Evolutionary conservation across 2,329 filamentous ascomycete genomes (phyloP).

Genomic region (Claviceps humidiphila): DNA sequence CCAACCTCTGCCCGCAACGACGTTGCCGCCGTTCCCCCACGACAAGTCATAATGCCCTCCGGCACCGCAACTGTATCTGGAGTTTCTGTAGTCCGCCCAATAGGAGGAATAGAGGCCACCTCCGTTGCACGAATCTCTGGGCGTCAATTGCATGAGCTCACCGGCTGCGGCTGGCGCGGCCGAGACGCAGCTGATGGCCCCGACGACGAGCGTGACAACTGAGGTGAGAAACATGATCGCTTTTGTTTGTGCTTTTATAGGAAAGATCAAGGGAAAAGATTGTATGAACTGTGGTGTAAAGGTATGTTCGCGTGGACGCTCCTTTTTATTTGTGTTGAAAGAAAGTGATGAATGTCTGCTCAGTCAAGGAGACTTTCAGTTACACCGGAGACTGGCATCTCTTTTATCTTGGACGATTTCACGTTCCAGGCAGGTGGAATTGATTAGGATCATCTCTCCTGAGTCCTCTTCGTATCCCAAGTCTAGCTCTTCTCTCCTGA

Average conservation of each 20-base stretch:
- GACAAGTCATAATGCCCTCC: neutral
- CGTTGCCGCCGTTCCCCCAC: slow-evolving; percentile 36
- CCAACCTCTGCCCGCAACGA: slow-evolving; percentile 47
- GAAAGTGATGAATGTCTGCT: no score
- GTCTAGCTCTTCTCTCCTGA: no score
- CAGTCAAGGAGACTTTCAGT: no score
- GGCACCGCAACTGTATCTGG: neutral
- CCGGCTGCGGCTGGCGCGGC: neutral
- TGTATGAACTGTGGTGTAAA: no score
- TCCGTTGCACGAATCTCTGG: neutral
- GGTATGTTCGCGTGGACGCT: no score
- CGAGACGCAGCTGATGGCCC: neutral
- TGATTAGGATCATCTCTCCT: no score
- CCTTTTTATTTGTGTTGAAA: no score
- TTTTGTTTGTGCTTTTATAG: neutral
- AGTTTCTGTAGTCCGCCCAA: neutral
- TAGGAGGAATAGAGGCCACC: neutral
- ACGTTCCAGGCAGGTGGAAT: no score
- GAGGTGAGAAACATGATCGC: neutral
- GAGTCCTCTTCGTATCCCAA: no score
- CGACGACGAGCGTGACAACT: neutral
- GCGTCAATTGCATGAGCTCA: neutral
- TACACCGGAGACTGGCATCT: no score
- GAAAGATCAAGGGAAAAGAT: no score
- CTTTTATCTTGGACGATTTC: no score